phyloP scores from a whole-genome alignment of 129 eudicot genomes.

The Lactuca sativa region DNA sequence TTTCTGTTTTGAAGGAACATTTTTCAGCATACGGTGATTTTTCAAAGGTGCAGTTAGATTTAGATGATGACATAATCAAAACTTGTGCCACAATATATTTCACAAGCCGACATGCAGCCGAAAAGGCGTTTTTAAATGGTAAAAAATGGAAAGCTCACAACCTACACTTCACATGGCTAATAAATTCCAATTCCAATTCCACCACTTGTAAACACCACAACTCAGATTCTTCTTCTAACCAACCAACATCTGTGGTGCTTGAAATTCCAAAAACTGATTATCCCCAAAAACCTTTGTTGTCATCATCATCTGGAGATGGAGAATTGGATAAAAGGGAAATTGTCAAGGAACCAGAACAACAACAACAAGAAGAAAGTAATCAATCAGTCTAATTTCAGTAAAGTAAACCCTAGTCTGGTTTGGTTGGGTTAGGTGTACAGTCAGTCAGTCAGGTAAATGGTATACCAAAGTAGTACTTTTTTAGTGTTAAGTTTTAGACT shows the following conservation, averaged over 20 bases:
- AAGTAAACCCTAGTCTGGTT: neutral
- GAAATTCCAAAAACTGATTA: conserved; percentile 20
- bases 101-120: conserved; percentile 69
- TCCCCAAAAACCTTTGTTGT: conserved; percentile 19
- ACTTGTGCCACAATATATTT: conserved; percentile 60
- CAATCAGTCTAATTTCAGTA: conserved; percentile 21
- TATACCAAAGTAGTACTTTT: conserved; percentile 5
- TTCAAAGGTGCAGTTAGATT: conserved; percentile 38
- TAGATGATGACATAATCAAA: conserved; percentile 42
- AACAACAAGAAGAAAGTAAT: conserved; percentile 36
- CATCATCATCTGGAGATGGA: conserved; percentile 26
- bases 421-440: conserved; percentile 3
- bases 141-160: conserved; percentile 76
- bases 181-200: conserved; percentile 2
- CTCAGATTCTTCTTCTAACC: conserved; percentile 8
- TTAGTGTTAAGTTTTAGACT: too few relatives aligned
- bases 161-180: conserved; percentile 70
- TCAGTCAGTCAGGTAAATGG: conserved; percentile 16
- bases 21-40: conserved; percentile 73
- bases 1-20: conserved; percentile 64
- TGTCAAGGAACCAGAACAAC: conserved; percentile 11
- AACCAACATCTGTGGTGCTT: neutral
- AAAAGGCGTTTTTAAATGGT: conserved; percentile 63
- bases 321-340: conserved; percentile 41
- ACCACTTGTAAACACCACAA: neutral